Percentiles rank a stretch among this genome's conserved stretches.
Conservation (phyloP, 768 basidiomycete genomes). For the Serendipita indica region DNA sequence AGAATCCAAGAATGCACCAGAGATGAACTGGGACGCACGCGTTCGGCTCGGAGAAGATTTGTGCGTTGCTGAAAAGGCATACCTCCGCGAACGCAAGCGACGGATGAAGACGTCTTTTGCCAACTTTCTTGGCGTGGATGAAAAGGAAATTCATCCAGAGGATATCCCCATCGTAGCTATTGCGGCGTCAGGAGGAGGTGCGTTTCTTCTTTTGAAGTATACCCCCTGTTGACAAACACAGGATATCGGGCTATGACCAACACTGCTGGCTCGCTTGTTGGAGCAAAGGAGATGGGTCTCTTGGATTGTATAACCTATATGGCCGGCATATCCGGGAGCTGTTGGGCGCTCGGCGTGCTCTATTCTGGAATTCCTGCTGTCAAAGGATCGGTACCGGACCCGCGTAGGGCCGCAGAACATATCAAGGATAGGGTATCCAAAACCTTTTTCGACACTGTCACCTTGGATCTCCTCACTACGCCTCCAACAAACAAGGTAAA, state of each 20-base stretch:
- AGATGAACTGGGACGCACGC: conserved; percentile 20
- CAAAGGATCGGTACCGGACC: neutral
- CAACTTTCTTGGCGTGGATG: conserved; percentile 17
- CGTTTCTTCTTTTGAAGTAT: conserved; percentile 4
- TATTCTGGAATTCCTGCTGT: conserved; percentile 19
- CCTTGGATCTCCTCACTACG: conserved; percentile 19
- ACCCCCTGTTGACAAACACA: neutral
- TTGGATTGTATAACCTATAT: conserved; percentile 20
- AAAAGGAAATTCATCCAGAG: conserved; percentile 18
- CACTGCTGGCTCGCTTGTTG: conserved; percentile 19
- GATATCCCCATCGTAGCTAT: conserved; percentile 23
- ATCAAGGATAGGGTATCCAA: conserved; percentile 17
- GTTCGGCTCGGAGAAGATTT: conserved; percentile 22
- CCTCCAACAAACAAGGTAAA: conserved; percentile 18
- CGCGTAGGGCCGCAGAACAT: conserved; percentile 16
- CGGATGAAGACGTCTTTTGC: conserved; percentile 20
- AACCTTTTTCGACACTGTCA: conserved; percentile 20
- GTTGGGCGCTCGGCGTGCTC: conserved; percentile 20
- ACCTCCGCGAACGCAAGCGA: conserved; percentile 17
- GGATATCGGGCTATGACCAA: conserved; percentile 22
- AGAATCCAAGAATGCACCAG: conserved; percentile 18
- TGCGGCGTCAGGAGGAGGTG: conserved; percentile 21
- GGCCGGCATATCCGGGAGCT: conserved; percentile 20
- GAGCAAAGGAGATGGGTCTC: conserved; percentile 18
- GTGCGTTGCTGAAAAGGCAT: conserved; percentile 19